Conservation (phyloP, 805 yeast species). For the Kodamaea fukazawae region DNA sequence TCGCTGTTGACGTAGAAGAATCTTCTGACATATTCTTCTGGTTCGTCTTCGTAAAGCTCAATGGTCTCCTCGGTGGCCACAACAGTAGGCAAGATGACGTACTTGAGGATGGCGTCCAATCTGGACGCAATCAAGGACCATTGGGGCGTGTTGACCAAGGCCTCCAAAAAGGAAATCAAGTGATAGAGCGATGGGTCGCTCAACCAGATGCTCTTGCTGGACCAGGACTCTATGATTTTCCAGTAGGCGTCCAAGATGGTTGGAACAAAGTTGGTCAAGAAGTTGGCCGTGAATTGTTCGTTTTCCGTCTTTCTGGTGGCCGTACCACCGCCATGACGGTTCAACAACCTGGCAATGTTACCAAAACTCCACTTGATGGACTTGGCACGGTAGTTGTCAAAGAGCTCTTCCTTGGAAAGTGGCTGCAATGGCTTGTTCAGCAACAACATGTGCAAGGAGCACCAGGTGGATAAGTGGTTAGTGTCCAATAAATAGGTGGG, state of each 20-base stretch:
- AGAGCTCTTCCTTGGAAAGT: slow-evolving; percentile 30
- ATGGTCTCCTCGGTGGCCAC: slow-evolving; percentile 36
- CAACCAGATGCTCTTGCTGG: slow-evolving; percentile 37
- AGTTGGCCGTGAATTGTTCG: slow-evolving; percentile 29
- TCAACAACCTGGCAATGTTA: slow-evolving; percentile 38
- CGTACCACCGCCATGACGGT: slow-evolving; percentile 44
- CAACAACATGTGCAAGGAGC: slow-evolving; percentile 36
- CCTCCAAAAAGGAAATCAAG: slow-evolving; percentile 43
- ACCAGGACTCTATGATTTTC: slow-evolving; percentile 43
- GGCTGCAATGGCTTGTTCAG: slow-evolving; percentile 40
- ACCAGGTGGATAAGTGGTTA: slow-evolving; percentile 41
- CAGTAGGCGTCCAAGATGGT: slow-evolving; percentile 42
- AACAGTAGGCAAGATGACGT: slow-evolving; percentile 41
- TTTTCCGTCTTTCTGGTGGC: slow-evolving; percentile 29
- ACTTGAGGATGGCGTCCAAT: slow-evolving; percentile 40
- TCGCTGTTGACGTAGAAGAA: slow-evolving; percentile 48
- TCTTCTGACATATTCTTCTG: slow-evolving; percentile 44
- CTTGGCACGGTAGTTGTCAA: slow-evolving; percentile 30
- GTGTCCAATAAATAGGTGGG: slow-evolving; percentile 37
- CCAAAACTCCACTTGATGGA: slow-evolving; percentile 47
- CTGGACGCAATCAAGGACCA: slow-evolving; percentile 36
- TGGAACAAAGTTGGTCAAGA: slow-evolving; percentile 40
- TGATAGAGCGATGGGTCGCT: slow-evolving; percentile 41
- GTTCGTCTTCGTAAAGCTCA: slow-evolving; percentile 45
- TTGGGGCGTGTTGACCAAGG: slow-evolving; percentile 38